phyloP scores from a whole-genome alignment of 1,284 basidiomycete species.

The Dichomitus squalens region DNA sequence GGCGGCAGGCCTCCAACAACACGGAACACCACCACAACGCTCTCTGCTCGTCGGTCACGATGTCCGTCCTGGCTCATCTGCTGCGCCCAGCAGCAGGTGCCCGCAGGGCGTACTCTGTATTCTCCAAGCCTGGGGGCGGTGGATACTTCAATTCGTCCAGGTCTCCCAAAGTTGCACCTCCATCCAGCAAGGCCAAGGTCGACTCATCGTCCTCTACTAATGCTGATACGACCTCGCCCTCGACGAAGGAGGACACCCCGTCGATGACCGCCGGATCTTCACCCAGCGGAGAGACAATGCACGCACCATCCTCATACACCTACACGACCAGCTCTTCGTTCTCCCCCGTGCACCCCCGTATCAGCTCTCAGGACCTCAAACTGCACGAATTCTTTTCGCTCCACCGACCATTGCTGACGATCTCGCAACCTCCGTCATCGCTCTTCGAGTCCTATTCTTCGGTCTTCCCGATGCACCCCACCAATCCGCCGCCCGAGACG shows the following conservation, averaged over 20 bases:
- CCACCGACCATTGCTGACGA: conserved; percentile 70
- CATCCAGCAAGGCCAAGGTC: conserved; percentile 30
- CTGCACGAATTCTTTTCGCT: conserved; percentile 81
- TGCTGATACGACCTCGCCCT: conserved; percentile 23
- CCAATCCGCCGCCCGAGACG: conserved; percentile 12
- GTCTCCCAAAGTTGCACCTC: conserved; percentile 37
- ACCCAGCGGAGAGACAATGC: conserved; percentile 3
- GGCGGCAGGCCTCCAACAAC: conserved; percentile 9
- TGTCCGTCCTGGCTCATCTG: conserved; percentile 51
- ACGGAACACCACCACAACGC: conserved; percentile 23
- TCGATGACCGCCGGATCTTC: conserved; percentile 17
- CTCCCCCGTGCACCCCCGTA: conserved; percentile 48
- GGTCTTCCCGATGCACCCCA: conserved; percentile 16
- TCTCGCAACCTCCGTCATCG: conserved; percentile 54
- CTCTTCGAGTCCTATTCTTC: conserved; percentile 54
- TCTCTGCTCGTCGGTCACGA: conserved; percentile 27
- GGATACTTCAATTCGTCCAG: conserved; percentile 75
- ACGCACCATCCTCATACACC: conserved; percentile 11
- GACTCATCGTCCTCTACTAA: conserved; percentile 25
- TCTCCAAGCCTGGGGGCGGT: conserved; percentile 76
- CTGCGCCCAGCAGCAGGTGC: conserved; percentile 48
- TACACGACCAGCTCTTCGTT: conserved; percentile 24
- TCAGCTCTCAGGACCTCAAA: conserved; percentile 68
- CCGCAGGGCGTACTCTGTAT: conserved; percentile 72
- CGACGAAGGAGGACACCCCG: conserved; percentile 28